Evolutionary conservation across 257 asterid genomes (phyloP).

Genomic region (Knoxia roxburghii): DNA sequence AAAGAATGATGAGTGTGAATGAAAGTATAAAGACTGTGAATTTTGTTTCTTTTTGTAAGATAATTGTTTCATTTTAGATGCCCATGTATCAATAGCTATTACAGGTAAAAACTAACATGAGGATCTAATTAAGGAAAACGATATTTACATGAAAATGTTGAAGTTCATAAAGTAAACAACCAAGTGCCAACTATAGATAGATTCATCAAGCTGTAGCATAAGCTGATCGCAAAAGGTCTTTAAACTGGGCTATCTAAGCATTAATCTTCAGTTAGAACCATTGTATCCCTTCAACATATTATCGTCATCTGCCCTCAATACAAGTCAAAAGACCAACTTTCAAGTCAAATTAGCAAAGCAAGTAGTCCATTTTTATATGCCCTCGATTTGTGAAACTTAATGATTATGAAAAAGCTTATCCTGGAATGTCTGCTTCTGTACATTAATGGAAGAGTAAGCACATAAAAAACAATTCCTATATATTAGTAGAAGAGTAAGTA

Average conservation of each 20-base stretch:
- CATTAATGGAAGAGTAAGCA: too few species aligned
- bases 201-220: neutral
- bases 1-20: too few species aligned
- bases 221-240: neutral
- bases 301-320: slow-evolving; percentile 27
- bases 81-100: too few species aligned
- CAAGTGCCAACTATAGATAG: neutral
- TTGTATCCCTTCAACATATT: slow-evolving; percentile 24
- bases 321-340: slow-evolving; percentile 23
- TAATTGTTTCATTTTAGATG: too few species aligned
- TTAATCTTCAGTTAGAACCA: slow-evolving; percentile 60
- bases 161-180: neutral
- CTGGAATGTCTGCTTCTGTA: too few species aligned
- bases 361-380: too few species aligned
- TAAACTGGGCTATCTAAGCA: neutral
- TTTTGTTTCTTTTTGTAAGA: too few species aligned
- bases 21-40: too few species aligned
- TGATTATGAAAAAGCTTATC: too few species aligned
- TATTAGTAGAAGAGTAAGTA: neutral
- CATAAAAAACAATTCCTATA: neutral
- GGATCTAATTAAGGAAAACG: neutral
- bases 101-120: too few species aligned
- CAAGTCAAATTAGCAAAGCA: too few species aligned
- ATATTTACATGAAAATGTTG: neutral
- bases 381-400: neutral